Conservation (phyloP, 345 rosid genomes). For the Euphorbia lathyris region DNA sequence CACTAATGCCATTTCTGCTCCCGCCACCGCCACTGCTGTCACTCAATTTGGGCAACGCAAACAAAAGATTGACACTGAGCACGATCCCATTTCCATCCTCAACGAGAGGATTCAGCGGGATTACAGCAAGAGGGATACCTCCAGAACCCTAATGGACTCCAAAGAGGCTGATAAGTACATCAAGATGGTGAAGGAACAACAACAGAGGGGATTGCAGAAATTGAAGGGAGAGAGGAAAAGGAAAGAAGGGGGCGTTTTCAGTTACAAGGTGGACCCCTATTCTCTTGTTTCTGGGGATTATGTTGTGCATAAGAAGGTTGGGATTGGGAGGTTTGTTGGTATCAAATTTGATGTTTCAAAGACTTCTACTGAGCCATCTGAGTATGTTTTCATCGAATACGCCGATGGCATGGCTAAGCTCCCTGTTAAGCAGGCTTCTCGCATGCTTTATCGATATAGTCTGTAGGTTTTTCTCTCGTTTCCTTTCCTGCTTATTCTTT, state of each 20-base stretch:
- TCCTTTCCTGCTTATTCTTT: background rate
- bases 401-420: conserved; percentile 99
- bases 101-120: conserved; percentile 79
- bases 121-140: conserved; percentile 50
- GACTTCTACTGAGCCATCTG: conserved; percentile 58
- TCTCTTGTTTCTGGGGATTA: conserved; percentile 69
- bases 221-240: conserved; percentile 58
- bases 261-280: conserved; percentile 88
- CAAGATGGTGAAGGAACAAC: conserved; percentile 76
- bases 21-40: conserved; percentile 16
- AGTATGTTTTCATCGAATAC: conserved; percentile 82
- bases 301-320: conserved; percentile 94
- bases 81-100: conserved; percentile 63
- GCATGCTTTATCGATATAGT: conserved; percentile 82
- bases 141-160: conserved; percentile 58
- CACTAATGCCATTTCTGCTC: conserved; percentile 43
- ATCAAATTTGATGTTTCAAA: conserved; percentile 71
- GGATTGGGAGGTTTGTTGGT: conserved; percentile 83
- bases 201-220: conserved; percentile 84
- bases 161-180: conserved; percentile 87
- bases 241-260: conserved; percentile 41
- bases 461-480: conserved; percentile 46
- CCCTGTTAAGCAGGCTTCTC: conserved; percentile 84
- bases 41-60: conserved; percentile 32
- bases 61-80: conserved; percentile 41